phyloP scores from a whole-genome alignment of 192 early-diverging fungal genomes.

The Entomortierella parvispora region DNA sequence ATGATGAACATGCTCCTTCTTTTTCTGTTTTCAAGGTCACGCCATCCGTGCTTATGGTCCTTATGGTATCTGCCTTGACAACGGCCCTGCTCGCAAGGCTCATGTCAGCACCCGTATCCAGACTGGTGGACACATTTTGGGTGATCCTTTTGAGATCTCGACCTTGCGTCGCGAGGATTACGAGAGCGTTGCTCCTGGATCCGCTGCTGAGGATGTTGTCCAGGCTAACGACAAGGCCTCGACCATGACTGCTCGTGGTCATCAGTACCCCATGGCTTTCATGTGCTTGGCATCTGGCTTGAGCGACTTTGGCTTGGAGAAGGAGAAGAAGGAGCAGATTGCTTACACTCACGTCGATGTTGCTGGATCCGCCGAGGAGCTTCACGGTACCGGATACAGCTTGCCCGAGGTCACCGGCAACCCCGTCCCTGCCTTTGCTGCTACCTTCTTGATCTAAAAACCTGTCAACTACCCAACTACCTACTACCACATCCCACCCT shows the following conservation, averaged over 20 bases:
- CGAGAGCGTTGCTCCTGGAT: constrained; percentile 67
- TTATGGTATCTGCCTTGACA: constrained; percentile 81
- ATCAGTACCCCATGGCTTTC: constrained; percentile 89
- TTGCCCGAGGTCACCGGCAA: constrained; percentile 78
- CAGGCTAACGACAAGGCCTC: constrained; percentile 83
- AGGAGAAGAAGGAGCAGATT: constrained; percentile 66
- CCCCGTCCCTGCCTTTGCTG: constrained; percentile 80
- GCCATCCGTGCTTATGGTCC: constrained; percentile 80
- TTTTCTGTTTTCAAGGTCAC: constrained; percentile 56
- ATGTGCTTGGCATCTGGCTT: constrained; percentile 83
- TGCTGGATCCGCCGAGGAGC: constrained; percentile 81
- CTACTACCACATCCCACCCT: too few relatives aligned
- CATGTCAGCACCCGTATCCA: constrained; percentile 68
- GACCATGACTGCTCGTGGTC: constrained; percentile 79
- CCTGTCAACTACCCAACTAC: too few relatives aligned
- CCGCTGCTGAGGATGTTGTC: constrained; percentile 82
- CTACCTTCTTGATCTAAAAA: constrained; percentile 70
- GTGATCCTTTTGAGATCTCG: constrained; percentile 86
- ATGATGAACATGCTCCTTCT: neutral
- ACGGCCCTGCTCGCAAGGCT: constrained; percentile 76
- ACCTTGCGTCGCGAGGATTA: constrained; percentile 85
- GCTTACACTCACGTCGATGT: constrained; percentile 89
- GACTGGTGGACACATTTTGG: constrained; percentile 72
- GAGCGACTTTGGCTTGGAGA: constrained; percentile 72
- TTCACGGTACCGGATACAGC: constrained; percentile 69